Evolutionary conservation across 257 asterid species (phyloP).

Genomic region (Gentiana straminea): DNA sequence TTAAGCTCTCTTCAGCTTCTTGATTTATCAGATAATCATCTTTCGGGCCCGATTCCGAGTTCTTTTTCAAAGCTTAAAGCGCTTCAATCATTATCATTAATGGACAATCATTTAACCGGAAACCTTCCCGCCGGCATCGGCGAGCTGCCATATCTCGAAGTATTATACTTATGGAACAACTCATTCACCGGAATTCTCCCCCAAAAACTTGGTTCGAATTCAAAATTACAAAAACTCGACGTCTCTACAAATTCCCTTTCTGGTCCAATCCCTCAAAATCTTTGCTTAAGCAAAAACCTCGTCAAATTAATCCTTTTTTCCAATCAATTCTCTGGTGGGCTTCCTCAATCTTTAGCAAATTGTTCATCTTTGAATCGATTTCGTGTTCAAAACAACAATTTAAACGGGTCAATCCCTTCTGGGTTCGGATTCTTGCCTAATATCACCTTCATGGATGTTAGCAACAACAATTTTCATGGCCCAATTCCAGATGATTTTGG

Average conservation of each 20-base stretch:
- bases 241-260: conserved; percentile 66
- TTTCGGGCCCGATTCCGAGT: conserved; percentile 57
- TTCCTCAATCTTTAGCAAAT: conserved; percentile 57
- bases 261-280: conserved; percentile 68
- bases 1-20: conserved; percentile 33
- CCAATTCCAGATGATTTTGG: conserved; percentile 67
- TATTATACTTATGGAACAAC: conserved; percentile 64
- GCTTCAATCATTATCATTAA: conserved; percentile 32
- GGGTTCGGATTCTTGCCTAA: conserved; percentile 70
- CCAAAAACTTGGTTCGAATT: conserved; percentile 56
- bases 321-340: conserved; percentile 44
- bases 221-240: conserved; percentile 48
- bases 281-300: conserved; percentile 47
- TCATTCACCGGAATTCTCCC: conserved; percentile 71
- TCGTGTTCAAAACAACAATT: conserved; percentile 58
- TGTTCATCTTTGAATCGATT: conserved; percentile 51
- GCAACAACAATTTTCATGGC: conserved; percentile 56
- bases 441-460: conserved; percentile 55
- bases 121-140: conserved; percentile 66
- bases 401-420: conserved; percentile 67
- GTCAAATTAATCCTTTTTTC: conserved; percentile 60
- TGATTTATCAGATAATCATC: conserved; percentile 61
- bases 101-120: conserved; percentile 62
- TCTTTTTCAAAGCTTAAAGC: conserved; percentile 32
- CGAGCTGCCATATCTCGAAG: conserved; percentile 56